Evolutionary conservation across 768 basidiomycete species (phyloP).

Genomic region (Mycena leptocephala): DNA sequence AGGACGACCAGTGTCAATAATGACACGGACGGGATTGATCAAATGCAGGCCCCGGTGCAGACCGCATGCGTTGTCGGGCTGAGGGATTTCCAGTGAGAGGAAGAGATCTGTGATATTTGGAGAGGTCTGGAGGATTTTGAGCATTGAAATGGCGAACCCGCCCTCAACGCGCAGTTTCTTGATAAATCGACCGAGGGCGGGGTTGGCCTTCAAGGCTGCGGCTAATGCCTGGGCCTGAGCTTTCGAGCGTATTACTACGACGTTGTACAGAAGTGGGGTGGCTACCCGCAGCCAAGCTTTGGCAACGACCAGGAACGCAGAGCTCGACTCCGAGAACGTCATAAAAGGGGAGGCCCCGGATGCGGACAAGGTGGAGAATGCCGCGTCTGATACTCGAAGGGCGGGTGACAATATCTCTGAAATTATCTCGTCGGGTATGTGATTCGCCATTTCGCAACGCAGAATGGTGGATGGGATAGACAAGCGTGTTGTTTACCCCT

Average conservation of each 20-base stretch:
- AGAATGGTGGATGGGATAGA: no score
- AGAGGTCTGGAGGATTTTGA: conserved; percentile 14
- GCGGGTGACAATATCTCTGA: conserved; percentile 20
- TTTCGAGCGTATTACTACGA: conserved; percentile 10
- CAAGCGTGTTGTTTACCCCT: no score
- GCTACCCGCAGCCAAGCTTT: conserved; percentile 32
- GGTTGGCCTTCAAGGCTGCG: background rate
- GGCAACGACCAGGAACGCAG: conserved; percentile 16
- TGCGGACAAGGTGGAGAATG: background rate
- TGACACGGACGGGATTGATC: conserved; percentile 14
- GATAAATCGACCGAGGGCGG: conserved; percentile 17
- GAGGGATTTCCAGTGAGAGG: background rate
- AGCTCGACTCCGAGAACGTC: conserved; percentile 10
- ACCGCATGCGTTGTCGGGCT: conserved; percentile 2
- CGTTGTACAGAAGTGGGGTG: conserved; percentile 28
- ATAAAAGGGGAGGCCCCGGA: background rate
- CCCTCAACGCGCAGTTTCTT: conserved; percentile 29
- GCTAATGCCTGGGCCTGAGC: conserved; percentile 26
- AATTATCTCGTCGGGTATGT: conserved; percentile 20
- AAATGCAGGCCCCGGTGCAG: conserved; percentile 11
- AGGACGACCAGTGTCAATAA: background rate
- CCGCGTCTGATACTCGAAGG: conserved; percentile 5
- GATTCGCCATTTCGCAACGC: background rate
- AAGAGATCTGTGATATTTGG: conserved; percentile 15
- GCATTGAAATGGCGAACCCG: conserved; percentile 20